phyloP scores from a whole-genome alignment of 177 flowering plant species.

The Telopea speciosissima region DNA sequence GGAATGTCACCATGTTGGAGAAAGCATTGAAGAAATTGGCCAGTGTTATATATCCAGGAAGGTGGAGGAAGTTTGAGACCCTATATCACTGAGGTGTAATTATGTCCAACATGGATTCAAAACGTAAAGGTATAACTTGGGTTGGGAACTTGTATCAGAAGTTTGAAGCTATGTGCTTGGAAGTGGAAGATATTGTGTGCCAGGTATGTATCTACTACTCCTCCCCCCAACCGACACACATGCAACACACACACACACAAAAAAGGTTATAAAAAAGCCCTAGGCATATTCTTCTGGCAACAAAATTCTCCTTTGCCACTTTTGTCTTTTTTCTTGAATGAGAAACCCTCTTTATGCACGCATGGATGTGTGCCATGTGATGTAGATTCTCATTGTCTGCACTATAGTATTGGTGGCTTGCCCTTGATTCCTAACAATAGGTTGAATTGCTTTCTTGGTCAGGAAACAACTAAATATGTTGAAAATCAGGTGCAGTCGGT shows the following conservation, averaged over 20 bases:
- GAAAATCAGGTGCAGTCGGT: conserved; percentile 48
- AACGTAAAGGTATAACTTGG: conserved; percentile 40
- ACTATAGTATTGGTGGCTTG: not conserved
- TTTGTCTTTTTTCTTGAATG: not conserved
- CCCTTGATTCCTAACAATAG: not conserved
- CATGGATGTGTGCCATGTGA: not conserved
- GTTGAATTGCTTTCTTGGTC: conserved; percentile 10
- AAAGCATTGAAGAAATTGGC: not conserved
- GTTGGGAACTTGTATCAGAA: conserved; percentile 41
- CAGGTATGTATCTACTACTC: conserved; percentile 32
- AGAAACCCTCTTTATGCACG: not conserved
- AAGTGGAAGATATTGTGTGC: conserved; percentile 43
- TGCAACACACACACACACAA: no score
- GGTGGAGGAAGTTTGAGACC: not conserved
- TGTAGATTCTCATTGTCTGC: not conserved
- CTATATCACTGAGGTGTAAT: conserved; percentile 10
- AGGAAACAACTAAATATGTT: conserved; percentile 55
- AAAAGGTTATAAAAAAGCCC: not conserved
- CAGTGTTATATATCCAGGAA: not conserved
- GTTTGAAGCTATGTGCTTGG: conserved; percentile 47
- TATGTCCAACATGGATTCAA: conserved; percentile 25
- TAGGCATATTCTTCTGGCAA: not conserved
- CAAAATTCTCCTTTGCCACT: not conserved
- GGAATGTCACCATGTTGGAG: conserved; percentile 2
- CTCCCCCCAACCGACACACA: conserved; percentile 8